Base-by-base conservation (phyloP, 257 asterid genomes). In the Asclepias syriaca region DNA sequence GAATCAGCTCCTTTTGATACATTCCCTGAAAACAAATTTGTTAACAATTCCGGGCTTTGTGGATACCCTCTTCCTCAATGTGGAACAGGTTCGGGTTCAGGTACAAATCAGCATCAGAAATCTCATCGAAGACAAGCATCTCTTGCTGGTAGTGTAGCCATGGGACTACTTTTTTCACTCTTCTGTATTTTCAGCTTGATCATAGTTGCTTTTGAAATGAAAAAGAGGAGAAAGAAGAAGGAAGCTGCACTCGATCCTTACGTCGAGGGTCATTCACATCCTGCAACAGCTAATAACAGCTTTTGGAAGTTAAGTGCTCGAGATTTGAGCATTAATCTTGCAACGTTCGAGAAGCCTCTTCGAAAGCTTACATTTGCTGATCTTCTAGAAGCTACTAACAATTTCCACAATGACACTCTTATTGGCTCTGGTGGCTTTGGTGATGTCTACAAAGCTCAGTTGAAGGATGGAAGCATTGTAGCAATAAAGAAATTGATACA, bases 401-500 rank as follows among this genome's bases (percentile, higher is more conserved):
- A 96, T 46, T 93, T 93, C 80, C 94, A 89, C 66, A 80, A 74
- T 16, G 93, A 89, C 57, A 82, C 85, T 80, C 89, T 91, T 0
- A 78, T 93, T 0, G 98, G 98, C 2, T 89, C 96, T 0, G 98
- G 98, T 43, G 98, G 98, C 19, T 94, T 91, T 27, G 98, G 98
- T 0, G 98, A 94, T 60, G 98, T 94, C 60, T 93, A 91, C 84
- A 86, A 80, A 73, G 98, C 98, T 6, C 83, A 85, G 80, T 70
- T 93, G 78, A 91, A 87, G 72, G 98, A 94, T 48, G 98, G 97
- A 13, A 89, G 83, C 66, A 71, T 85, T 1, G 98, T 94, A 0
- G 98, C 98, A 0, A 88, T 94, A 74, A 94, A 94, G 88, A 94
- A 94, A 76, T 70, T 94, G 80, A 87, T 86, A 34, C 96, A 91